Evolutionary conservation across 2,329 filamentous ascomycete genomes (phyloP).

Genomic region (Cercospora zeae-maydis): DNA sequence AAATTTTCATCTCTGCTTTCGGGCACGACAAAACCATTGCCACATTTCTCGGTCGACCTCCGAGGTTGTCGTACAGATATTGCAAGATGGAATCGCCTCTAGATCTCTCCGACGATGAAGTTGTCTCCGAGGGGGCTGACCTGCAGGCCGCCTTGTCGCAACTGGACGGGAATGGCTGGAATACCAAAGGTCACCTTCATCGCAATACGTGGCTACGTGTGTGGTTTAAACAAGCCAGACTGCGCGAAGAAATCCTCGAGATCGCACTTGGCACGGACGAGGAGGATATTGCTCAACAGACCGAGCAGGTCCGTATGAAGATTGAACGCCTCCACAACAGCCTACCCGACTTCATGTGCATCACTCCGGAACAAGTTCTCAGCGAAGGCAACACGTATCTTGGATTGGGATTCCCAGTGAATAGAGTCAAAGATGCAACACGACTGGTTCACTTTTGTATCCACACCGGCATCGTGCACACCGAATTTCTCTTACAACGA

Average conservation of each 20-base stretch:
- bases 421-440: constrained; percentile 19
- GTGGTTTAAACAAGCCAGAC: constrained; percentile 47
- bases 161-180: constrained; percentile 54
- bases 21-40: constrained; percentile 36
- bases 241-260: constrained; percentile 59
- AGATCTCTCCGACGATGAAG: constrained; percentile 51
- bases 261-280: constrained; percentile 48
- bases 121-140: constrained; percentile 45
- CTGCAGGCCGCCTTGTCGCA: constrained; percentile 39
- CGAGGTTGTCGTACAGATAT: constrained; percentile 49
- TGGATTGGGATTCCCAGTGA: constrained; percentile 11
- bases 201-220: constrained; percentile 48
- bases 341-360: constrained; percentile 32
- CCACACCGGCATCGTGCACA: constrained; percentile 48
- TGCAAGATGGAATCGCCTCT: constrained; percentile 53
- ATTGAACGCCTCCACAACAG: constrained; percentile 40
- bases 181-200: constrained; percentile 44
- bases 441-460: constrained; percentile 39
- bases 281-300: constrained; percentile 39
- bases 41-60: constrained; percentile 48
- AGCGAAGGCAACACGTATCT: constrained; percentile 18
- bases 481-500: constrained; percentile 58
- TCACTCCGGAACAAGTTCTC: constrained; percentile 31
- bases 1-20: constrained; percentile 36
- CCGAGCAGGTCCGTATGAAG: constrained; percentile 40